Evolutionary conservation across 768 basidiomycete genomes (phyloP), one percentile per base, ranked within the genome.

Genomic region (Rhodotorula graminis): DNA sequence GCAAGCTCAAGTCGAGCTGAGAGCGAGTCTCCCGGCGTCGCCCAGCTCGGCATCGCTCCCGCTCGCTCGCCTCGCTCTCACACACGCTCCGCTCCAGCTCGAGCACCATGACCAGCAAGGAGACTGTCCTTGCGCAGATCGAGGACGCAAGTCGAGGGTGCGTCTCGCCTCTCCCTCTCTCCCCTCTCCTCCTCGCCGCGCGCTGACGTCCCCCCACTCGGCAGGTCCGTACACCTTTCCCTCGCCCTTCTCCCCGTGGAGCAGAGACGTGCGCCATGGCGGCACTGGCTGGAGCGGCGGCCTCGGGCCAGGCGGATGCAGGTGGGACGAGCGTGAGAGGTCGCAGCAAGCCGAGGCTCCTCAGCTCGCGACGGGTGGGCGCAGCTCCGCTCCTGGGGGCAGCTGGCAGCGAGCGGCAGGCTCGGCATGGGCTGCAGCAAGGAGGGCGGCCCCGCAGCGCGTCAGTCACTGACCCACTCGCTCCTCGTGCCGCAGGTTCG

Each of bases 71-170:
- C 27, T 55, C 53, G 53, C 53, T 23, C 27, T n/a, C 44, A 14
- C 44, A 2, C 44, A 19, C 49, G 42, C 14, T 31, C 42, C 21
- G n/a, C 29, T 21, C 67, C 23, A 1, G 10, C 52, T 19, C 10
- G 9, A 11, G 11, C 66, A 18, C 14, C 21, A 69, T 69, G 67
- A 25, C 67, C 3, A 33, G 8, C 23, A 44, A 40, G 33, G 44
- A 56, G 31, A 47, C 47, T 9, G 63, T 69, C 2, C 33, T 64
- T 47, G 62, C 57, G 0, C 68, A 69, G 61, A 58, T 69, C 16
- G 61, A 63, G 11, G 40, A 42, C 25, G 68, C 68, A 9, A 58
- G 62, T 0, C 10, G 19, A 69, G 68, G 67, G 67, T 69, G 21
- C 33, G 58, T 23, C 18, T 16, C 6, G 10, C 33, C 31, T 46